phyloP scores from a whole-genome alignment of 2,329 filamentous ascomycete species.

The Dothistroma septosporum region DNA sequence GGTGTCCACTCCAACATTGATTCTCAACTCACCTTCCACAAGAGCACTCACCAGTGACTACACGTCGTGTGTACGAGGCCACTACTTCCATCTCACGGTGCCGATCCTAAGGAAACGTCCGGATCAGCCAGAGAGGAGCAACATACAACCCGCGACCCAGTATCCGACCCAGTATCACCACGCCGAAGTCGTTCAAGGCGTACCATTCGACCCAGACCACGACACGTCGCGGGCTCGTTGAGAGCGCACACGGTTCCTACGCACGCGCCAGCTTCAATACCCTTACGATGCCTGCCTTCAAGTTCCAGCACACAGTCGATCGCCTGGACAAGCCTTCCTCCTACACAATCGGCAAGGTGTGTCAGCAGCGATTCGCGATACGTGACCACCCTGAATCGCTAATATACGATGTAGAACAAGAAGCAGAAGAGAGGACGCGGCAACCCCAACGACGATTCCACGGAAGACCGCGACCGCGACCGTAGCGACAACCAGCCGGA shows the following conservation, averaged over 20 bases:
- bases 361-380: conserved; percentile 16
- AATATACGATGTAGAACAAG: conserved; percentile 56
- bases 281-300: conserved; percentile 44
- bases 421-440: conserved; percentile 52
- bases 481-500: conserved; percentile 40
- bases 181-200: no score
- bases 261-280: not conserved
- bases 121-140: no score
- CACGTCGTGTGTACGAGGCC: no score
- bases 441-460: conserved; percentile 43
- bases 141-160: no score
- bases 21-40: no score
- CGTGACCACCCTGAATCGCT: conserved; percentile 1
- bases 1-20: no score
- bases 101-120: no score
- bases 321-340: conserved; percentile 90
- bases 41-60: no score
- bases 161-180: no score
- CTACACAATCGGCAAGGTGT: conserved; percentile 81
- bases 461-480: conserved; percentile 41
- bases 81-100: no score
- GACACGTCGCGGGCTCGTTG: no score
- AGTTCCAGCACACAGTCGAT: conserved; percentile 70
- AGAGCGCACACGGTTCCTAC: no score
- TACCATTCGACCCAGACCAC: not conserved